Conservation (phyloP, 2,329 filamentous ascomycete genomes). For the Ophiocordyceps unilateralis region DNA sequence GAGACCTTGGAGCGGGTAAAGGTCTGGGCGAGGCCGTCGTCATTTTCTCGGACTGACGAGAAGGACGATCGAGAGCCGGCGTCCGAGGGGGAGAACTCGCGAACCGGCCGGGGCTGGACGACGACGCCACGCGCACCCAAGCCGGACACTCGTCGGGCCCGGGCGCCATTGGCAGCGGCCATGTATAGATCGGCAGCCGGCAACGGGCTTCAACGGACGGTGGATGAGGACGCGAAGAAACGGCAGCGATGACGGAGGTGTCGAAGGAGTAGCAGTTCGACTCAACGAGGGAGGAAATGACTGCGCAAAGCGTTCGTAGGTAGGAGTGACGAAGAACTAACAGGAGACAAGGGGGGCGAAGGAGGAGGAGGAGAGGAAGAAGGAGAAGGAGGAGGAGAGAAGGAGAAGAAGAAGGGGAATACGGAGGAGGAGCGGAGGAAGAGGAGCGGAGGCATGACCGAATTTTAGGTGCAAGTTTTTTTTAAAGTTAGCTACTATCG, state of each 20-base stretch:
- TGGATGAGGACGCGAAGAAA: background rate
- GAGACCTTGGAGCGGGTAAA: slow-evolving; percentile 48
- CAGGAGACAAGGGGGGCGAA: too few species aligned
- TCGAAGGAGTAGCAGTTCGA: too few species aligned
- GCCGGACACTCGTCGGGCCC: slow-evolving; percentile 12
- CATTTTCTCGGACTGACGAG: slow-evolving; percentile 44
- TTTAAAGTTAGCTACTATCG: background rate
- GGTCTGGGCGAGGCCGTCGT: slow-evolving; percentile 40
- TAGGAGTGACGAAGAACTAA: background rate
- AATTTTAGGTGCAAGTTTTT: background rate
- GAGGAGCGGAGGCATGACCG: background rate
- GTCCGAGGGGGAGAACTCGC: slow-evolving; percentile 19
- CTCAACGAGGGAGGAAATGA: too few species aligned
- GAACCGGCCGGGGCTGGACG: slow-evolving; percentile 20
- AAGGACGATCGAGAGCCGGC: slow-evolving; percentile 35
- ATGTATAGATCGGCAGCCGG: too few species aligned
- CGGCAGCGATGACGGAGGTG: background rate
- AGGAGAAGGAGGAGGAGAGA: background rate
- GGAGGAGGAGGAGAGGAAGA: background rate
- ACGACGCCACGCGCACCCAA: too few species aligned
- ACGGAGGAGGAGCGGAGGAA: too few species aligned
- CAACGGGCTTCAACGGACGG: too few species aligned
- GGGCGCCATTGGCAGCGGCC: slow-evolving; percentile 10
- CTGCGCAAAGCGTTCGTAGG: too few species aligned
- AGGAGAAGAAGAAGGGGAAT: background rate